Conservation (phyloP, 768 basidiomycete genomes). For the Mycena chlorophos region DNA sequence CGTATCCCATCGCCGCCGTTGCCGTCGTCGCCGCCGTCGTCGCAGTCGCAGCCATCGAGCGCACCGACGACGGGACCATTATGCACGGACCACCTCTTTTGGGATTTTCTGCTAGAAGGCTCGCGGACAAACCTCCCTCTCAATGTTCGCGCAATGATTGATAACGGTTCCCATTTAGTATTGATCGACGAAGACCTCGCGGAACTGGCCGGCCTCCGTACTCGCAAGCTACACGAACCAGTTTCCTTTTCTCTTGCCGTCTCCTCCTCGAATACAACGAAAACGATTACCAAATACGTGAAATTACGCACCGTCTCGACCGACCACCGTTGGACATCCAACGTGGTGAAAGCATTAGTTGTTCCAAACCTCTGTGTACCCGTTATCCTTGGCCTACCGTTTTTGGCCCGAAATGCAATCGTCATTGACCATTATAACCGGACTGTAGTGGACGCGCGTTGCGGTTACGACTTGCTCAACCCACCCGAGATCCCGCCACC, state of each 20-base stretch:
- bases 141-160: constrained; percentile 24
- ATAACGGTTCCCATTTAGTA: constrained; percentile 32
- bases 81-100: constrained; percentile 3
- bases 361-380: constrained; percentile 26
- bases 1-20: too few relatives aligned
- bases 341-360: constrained; percentile 23
- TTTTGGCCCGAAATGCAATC: constrained; percentile 35
- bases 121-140: constrained; percentile 2
- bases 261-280: too few relatives aligned
- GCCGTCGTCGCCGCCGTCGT: too few relatives aligned
- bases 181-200: constrained; percentile 31
- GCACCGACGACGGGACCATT: too few relatives aligned
- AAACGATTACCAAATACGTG: constrained; percentile 19
- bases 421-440: constrained; percentile 27
- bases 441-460: constrained; percentile 18
- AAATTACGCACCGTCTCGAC: constrained; percentile 20
- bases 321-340: constrained; percentile 20
- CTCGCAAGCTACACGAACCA: constrained; percentile 2
- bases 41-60: too few relatives aligned
- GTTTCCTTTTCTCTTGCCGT: neutral
- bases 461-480: constrained; percentile 5
- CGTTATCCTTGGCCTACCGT: constrained; percentile 37
- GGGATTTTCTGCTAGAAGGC: constrained; percentile 10
- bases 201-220: constrained; percentile 7
- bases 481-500: neutral